Conservation (phyloP, 2,329 filamentous ascomycete species). For the Tolypocladium sp. region DNA sequence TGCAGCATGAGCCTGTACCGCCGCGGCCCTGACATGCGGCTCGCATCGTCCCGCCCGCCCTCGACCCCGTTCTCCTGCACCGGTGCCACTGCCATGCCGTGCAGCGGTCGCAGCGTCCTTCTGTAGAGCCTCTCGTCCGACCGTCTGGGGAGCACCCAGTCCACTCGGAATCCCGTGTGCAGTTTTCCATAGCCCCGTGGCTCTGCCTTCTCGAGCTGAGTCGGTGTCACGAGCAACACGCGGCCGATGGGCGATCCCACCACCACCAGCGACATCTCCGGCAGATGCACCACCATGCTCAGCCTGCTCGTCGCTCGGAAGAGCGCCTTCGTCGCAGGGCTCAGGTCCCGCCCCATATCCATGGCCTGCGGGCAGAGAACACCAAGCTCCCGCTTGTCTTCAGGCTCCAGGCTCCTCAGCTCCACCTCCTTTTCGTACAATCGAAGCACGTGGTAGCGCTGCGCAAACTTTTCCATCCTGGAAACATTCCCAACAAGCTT, state of each 20-base stretch:
- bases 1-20: constrained; percentile 63
- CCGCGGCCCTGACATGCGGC: constrained; percentile 20
- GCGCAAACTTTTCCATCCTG: constrained; percentile 3
- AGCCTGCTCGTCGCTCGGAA: constrained; percentile 31
- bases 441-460: constrained; percentile 31
- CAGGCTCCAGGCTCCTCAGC: constrained; percentile 25
- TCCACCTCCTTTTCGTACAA: constrained; percentile 40
- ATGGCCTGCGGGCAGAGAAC: constrained; percentile 21
- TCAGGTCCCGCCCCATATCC: constrained; percentile 13
- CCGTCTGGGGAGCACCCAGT: constrained; percentile 39
- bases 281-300: constrained; percentile 55
- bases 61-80: constrained; percentile 36
- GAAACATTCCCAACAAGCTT: not conserved
- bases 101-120: constrained; percentile 41
- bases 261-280: constrained; percentile 61
- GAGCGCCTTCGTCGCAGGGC: constrained; percentile 10
- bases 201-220: constrained; percentile 17
- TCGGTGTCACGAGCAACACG: constrained; percentile 53
- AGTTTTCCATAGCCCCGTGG: constrained; percentile 9
- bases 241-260: constrained; percentile 58
- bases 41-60: constrained; percentile 9
- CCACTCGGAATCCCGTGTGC: constrained; percentile 41
- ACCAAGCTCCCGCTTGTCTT: constrained; percentile 16
- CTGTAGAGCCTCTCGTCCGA: constrained; percentile 34
- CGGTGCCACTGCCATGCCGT: constrained; percentile 60